These are phyloP conservation scores for Botrytis byssoidea DNA, from an alignment of 2,329 filamentous ascomycete species.

Conservation along the genomic window DNA sequence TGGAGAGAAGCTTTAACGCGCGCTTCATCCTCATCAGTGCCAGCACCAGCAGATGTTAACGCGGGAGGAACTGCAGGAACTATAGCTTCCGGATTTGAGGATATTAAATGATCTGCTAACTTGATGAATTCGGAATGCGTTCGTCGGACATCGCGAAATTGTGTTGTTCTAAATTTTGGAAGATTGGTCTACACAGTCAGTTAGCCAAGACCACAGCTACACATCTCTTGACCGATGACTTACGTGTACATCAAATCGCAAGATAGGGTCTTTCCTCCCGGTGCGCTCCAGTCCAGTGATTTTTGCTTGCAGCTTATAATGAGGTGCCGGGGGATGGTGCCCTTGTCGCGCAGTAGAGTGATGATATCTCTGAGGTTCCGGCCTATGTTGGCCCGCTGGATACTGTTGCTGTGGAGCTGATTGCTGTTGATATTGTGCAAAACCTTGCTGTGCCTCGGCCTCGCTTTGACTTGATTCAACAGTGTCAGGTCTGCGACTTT, in stretches of 20 bases:
- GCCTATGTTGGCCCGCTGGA: conserved; percentile 39
- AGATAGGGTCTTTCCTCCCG: conserved; percentile 90
- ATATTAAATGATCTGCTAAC: conserved; percentile 92
- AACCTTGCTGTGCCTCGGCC: conserved; percentile 38
- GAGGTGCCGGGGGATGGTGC: conserved; percentile 52
- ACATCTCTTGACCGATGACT: conserved; percentile 38
- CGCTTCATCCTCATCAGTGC: conserved; percentile 91
- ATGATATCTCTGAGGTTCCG: conserved; percentile 40
- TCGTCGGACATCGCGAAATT: conserved; percentile 95
- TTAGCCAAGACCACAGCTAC: conserved; percentile 25
- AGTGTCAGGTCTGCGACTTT: conserved; percentile 36
- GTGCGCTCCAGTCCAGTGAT: conserved; percentile 90
- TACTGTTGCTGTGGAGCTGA: conserved; percentile 29
- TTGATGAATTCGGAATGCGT: conserved; percentile 96
- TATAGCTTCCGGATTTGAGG: conserved; percentile 92
- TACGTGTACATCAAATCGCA: conserved; percentile 97
- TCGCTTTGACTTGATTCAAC: conserved; percentile 33
- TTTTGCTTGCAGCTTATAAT: conserved; percentile 88
- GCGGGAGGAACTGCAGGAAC: conserved; percentile 94
- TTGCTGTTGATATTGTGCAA: conserved; percentile 35
- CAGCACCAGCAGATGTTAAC: conserved; percentile 89
- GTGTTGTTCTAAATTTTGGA: conserved; percentile 95
- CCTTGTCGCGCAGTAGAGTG: conserved; percentile 38
- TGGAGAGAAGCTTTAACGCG: conserved; percentile 88
- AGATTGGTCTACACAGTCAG: conserved; percentile 75